Evolutionary conservation across 192 early-diverging fungal species (phyloP).

Genomic region (Backusella luteola): DNA sequence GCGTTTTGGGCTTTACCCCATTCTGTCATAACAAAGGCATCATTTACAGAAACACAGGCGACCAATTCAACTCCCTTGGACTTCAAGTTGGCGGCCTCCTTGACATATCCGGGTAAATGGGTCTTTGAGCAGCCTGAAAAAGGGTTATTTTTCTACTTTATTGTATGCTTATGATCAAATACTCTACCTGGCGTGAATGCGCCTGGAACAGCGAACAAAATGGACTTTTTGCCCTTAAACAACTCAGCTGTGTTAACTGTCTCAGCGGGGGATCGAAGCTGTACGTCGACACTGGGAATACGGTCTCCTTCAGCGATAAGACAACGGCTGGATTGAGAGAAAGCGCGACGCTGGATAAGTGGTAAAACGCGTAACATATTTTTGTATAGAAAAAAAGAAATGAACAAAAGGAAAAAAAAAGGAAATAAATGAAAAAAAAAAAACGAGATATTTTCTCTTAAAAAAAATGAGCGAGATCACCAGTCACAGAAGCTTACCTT

Average conservation of each 20-base stretch:
- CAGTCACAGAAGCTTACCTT: background rate
- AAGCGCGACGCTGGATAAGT: slow-evolving; percentile 9
- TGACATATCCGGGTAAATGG: slow-evolving; percentile 58
- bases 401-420: background rate
- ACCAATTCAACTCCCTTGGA: slow-evolving; percentile 52
- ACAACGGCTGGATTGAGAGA: slow-evolving; percentile 6
- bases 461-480: slow-evolving; percentile 2
- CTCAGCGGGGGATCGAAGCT: slow-evolving; percentile 42
- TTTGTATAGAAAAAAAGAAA: background rate
- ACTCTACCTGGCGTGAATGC: slow-evolving; percentile 55
- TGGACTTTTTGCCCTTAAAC: slow-evolving; percentile 41
- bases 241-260: slow-evolving; percentile 40
- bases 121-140: slow-evolving; percentile 46
- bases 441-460: slow-evolving; percentile 7
- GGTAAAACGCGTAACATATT: slow-evolving; percentile 17
- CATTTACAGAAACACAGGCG: slow-evolving; percentile 51
- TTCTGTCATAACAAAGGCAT: slow-evolving; percentile 63
- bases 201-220: slow-evolving; percentile 53
- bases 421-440: background rate
- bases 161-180: no score
- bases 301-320: slow-evolving; percentile 27
- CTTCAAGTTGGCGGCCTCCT: slow-evolving; percentile 44
- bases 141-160: no score
- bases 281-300: slow-evolving; percentile 33
- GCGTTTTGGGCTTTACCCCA: slow-evolving; percentile 40